phyloP scores from a whole-genome alignment of 1,284 basidiomycete species.

The Heliocybe sulcata region DNA sequence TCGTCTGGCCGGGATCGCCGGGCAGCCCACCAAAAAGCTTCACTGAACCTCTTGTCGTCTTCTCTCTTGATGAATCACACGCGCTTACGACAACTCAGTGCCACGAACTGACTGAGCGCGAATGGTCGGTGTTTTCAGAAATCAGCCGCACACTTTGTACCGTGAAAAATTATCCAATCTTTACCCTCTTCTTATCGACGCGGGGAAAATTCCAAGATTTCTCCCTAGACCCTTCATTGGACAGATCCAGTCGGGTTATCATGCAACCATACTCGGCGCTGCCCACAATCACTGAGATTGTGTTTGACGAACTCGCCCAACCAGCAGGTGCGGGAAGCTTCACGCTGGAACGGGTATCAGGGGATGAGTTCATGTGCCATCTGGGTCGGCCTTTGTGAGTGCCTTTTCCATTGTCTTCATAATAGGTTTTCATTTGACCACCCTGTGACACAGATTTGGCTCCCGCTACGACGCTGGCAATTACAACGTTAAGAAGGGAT shows the following conservation, averaged over 20 bases:
- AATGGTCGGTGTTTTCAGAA: neutral
- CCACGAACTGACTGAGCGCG: neutral
- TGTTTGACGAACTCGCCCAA: neutral
- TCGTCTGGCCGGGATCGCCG: neutral
- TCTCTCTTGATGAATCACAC: neutral
- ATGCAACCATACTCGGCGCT: neutral
- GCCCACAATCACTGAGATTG: neutral
- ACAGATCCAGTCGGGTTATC: neutral
- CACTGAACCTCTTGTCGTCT: neutral
- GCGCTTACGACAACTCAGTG: neutral
- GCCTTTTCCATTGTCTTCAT: slow-evolving; percentile 4
- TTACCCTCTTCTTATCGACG: neutral
- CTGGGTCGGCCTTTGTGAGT: slow-evolving; percentile 12
- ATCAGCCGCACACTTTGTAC: neutral
- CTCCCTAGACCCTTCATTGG: neutral
- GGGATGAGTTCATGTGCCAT: slow-evolving; percentile 18
- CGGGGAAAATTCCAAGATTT: neutral
- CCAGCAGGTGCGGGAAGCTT: neutral
- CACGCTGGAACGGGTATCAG: slow-evolving; percentile 8
- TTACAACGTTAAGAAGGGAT: slow-evolving; percentile 10
- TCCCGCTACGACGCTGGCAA: slow-evolving; percentile 6
- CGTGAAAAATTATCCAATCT: neutral
- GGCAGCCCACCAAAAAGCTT: neutral
- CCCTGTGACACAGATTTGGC: slow-evolving; percentile 7
- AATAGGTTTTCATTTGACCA: too few relatives aligned